Percentiles rank a stretch among this genome's conserved stretches.
phyloP scores from a whole-genome alignment of 306 rosid genomes.

The Cucumis melo region DNA sequence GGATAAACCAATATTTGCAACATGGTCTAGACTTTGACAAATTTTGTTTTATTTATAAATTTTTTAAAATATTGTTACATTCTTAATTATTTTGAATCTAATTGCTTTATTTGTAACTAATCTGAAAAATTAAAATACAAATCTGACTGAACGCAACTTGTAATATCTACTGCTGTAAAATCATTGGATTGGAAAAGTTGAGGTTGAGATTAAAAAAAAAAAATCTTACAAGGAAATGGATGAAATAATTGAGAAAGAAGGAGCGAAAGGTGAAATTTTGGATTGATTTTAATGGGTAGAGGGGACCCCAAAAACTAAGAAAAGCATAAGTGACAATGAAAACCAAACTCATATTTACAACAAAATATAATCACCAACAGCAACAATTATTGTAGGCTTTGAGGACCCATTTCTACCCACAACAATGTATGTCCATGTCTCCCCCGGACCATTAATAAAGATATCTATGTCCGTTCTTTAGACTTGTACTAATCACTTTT shows the following conservation, averaged over 20 bases:
- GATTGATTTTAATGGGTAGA: slow-evolving; percentile 13
- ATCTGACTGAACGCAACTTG: too few species aligned
- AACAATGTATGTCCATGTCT: slow-evolving; percentile 12
- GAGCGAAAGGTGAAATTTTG: slow-evolving; percentile 23
- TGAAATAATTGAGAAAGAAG: background rate
- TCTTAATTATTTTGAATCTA: too few species aligned
- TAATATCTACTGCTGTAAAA: too few species aligned
- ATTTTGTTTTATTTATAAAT: too few species aligned
- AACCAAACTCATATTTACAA: slow-evolving; percentile 20
- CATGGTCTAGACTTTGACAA: too few species aligned
- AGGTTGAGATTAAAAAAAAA: too few species aligned
- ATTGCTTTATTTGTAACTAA: too few species aligned
- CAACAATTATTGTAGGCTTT: slow-evolving; percentile 22
- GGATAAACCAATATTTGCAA: too few species aligned
- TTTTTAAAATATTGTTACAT: too few species aligned
- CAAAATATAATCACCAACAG: slow-evolving; percentile 9
- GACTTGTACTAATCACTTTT: slow-evolving; percentile 2
- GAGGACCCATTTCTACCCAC: slow-evolving; percentile 12
- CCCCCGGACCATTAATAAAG: slow-evolving; percentile 4
- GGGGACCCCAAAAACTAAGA: slow-evolving; percentile 23
- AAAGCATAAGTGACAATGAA: slow-evolving; percentile 15
- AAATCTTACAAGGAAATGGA: background rate
- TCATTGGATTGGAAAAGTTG: too few species aligned
- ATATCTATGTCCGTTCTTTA: slow-evolving; percentile 12
- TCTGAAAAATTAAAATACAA: too few species aligned